Percentiles rank a stretch among this genome's conserved stretches.
These are phyloP conservation scores for Hymenoscyphus linearis DNA, from an alignment of 2,329 filamentous ascomycete genomes.

Conservation along the genomic window DNA sequence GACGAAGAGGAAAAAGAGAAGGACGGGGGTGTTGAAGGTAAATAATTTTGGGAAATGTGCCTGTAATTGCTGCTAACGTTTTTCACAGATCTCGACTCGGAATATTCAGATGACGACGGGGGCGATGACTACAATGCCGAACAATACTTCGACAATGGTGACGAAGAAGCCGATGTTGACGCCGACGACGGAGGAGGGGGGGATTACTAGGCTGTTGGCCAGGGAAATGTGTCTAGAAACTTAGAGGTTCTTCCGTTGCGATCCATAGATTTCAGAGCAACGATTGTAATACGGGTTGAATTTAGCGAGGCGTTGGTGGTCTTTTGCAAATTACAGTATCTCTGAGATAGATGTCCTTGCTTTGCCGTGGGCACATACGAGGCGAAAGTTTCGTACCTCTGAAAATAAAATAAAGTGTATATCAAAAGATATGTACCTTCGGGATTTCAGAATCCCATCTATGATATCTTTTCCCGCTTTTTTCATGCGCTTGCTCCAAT, in stretches of 20 bases:
- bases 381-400: background rate
- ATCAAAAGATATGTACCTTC: background rate
- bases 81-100: slow-evolving; percentile 43
- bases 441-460: background rate
- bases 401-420: background rate
- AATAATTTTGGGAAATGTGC: slow-evolving; percentile 11
- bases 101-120: slow-evolving; percentile 55
- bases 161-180: slow-evolving; percentile 48
- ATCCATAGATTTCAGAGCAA: background rate
- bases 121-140: slow-evolving; percentile 60
- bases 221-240: background rate
- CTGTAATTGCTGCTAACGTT: slow-evolving; percentile 5
- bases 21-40: slow-evolving; percentile 34
- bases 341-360: background rate
- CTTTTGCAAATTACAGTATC: background rate
- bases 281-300: background rate
- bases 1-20: slow-evolving; percentile 37
- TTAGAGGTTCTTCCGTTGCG: background rate
- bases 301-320: slow-evolving; percentile 12
- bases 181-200: slow-evolving; percentile 45
- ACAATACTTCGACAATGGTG: slow-evolving; percentile 58
- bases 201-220: slow-evolving; percentile 17
- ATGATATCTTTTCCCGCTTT: background rate
- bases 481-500: background rate
- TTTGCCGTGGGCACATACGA: background rate